Percentiles rank a stretch among this genome's conserved stretches.
These are phyloP conservation scores for Rutstroemia sp. DNA, from an alignment of 2,329 filamentous ascomycete species.

Conservation along the genomic window DNA sequence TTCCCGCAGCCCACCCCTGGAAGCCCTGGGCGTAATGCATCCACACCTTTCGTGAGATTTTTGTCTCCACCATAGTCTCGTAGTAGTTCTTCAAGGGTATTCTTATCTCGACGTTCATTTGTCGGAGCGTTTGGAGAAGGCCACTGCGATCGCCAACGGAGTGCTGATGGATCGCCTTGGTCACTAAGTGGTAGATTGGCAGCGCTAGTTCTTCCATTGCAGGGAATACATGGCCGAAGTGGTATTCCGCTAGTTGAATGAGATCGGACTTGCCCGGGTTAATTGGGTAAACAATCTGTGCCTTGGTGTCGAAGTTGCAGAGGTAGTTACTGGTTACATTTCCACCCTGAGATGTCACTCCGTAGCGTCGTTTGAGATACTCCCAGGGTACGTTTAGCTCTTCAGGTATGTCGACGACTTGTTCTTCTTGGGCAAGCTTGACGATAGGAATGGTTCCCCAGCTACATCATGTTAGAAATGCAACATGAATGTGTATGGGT, in stretches of 20 bases:
- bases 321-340: slow-evolving; percentile 30
- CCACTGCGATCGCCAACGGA: slow-evolving; percentile 2
- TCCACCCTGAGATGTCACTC: slow-evolving; percentile 27
- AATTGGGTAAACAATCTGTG: slow-evolving; percentile 26
- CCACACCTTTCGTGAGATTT: slow-evolving; percentile 28
- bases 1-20: slow-evolving; percentile 31
- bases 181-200: slow-evolving; percentile 4
- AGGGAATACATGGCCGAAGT: slow-evolving; percentile 28
- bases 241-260: slow-evolving; percentile 27
- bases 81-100: slow-evolving; percentile 25
- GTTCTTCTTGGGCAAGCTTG: slow-evolving; percentile 29
- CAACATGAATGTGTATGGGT: background rate
- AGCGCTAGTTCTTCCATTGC: slow-evolving; percentile 22
- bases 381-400: slow-evolving; percentile 29
- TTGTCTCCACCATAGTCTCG: slow-evolving; percentile 24
- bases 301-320: slow-evolving; percentile 28
- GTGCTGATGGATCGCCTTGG: slow-evolving; percentile 2
- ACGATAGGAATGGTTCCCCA: slow-evolving; percentile 32
- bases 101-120: slow-evolving; percentile 15
- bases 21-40: slow-evolving; percentile 31
- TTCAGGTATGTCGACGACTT: slow-evolving; percentile 25
- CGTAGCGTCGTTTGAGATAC: slow-evolving; percentile 29
- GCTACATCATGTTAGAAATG: slow-evolving; percentile 11
- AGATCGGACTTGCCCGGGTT: slow-evolving; percentile 27
- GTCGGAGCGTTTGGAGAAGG: background rate